These are phyloP conservation scores for grape (Vitis vinifera) DNA, from an alignment of 164 flowering plant species.

Conservation along the genomic window ASM3070453v1 NC_081810.1:6063501-6064000, in stretches of 20 bases:
- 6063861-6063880: constrained; percentile 56
- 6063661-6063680: constrained; percentile 70
- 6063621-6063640: constrained; percentile 45
- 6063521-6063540: constrained; percentile 56
- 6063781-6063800: constrained; percentile 52
- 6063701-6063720: constrained; percentile 82
- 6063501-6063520: constrained; percentile 62
- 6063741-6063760: constrained; percentile 69
- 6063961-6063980: constrained; percentile 51
- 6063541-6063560: constrained; percentile 51
- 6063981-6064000: background rate
- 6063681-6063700: constrained; percentile 62
- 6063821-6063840: constrained; percentile 64
- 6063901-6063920: constrained; percentile 75
- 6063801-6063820: constrained; percentile 63
- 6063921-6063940: constrained; percentile 87
- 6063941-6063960: constrained; percentile 86
- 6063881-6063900: constrained; percentile 76
- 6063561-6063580: constrained; percentile 61
- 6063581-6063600: constrained; percentile 60
- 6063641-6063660: constrained; percentile 49
- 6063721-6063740: constrained; percentile 57
- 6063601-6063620: constrained; percentile 73
- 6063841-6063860: constrained; percentile 49
- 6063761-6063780: constrained; percentile 73